A percentile compares a stretch with the other conserved stretches of the same genome.
These are phyloP conservation scores for Diaporthe helianthi DNA, from an alignment of 2,329 filamentous ascomycete genomes.

Conservation along the genomic window DNA sequence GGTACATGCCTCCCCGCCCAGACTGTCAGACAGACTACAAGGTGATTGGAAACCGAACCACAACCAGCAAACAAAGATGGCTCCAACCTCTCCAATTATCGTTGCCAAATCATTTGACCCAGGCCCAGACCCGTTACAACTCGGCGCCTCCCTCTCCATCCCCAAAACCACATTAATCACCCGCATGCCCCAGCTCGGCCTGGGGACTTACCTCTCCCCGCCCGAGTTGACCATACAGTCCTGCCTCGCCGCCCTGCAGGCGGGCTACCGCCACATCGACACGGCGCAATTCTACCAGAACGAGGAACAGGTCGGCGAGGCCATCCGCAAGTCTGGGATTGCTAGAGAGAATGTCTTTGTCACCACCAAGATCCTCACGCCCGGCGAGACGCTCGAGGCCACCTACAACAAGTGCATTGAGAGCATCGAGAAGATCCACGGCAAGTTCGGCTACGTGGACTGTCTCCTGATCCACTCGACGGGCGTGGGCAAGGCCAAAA, in stretches of 20 bases:
- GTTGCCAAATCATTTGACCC: too few relatives aligned
- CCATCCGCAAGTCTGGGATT: slow-evolving; percentile 60
- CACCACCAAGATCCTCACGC: slow-evolving; percentile 65
- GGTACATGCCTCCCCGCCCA: not conserved
- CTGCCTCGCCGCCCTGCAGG: slow-evolving; percentile 53
- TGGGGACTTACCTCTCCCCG: slow-evolving; percentile 34
- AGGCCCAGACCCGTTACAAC: too few relatives aligned
- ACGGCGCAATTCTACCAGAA: slow-evolving; percentile 71
- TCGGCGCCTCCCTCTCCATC: slow-evolving; percentile 7
- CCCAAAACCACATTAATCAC: not conserved
- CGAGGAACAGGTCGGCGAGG: slow-evolving; percentile 66
- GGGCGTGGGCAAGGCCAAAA: not conserved
- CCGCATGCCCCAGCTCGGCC: slow-evolving; percentile 34
- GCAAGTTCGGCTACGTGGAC: slow-evolving; percentile 11
- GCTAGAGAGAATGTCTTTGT: slow-evolving; percentile 64
- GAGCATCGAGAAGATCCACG: slow-evolving; percentile 62
- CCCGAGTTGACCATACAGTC: slow-evolving; percentile 16
- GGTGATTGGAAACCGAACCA: not conserved
- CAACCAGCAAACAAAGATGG: too few relatives aligned
- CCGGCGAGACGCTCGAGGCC: slow-evolving; percentile 47
- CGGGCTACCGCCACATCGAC: slow-evolving; percentile 64
- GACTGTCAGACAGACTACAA: too few relatives aligned
- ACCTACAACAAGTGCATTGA: slow-evolving; percentile 64
- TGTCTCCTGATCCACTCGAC: slow-evolving; percentile 32
- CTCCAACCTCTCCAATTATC: not conserved